phyloP scores from a whole-genome alignment of 805 yeast species.

The Teunomyces panamensis region DNA sequence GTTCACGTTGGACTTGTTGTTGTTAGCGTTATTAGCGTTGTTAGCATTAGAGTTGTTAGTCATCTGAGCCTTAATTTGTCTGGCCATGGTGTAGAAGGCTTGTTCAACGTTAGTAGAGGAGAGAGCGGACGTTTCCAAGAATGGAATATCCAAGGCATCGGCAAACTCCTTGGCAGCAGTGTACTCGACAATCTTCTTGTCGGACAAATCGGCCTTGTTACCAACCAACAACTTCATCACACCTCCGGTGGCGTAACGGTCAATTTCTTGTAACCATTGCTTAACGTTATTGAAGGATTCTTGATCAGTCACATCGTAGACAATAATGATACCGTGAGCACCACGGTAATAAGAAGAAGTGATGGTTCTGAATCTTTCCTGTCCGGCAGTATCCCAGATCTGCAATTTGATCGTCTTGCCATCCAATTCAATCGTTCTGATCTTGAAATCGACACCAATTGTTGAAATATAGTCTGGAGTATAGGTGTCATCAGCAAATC shows the following conservation, averaged over 20 bases:
- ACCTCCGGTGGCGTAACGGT: constrained; percentile 96
- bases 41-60: constrained; percentile 54
- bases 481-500: constrained; percentile 97
- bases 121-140: constrained; percentile 93
- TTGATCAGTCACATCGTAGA: constrained; percentile 96
- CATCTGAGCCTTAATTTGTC: constrained; percentile 96
- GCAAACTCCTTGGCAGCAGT: constrained; percentile 97
- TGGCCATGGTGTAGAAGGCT: constrained; percentile 97
- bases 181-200: constrained; percentile 92
- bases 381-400: constrained; percentile 99
- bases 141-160: constrained; percentile 89
- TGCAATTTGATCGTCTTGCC: constrained; percentile 97
- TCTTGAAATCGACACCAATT: constrained; percentile 94
- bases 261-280: constrained; percentile 98
- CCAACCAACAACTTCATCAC: constrained; percentile 95
- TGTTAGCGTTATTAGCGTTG: constrained; percentile 22
- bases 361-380: constrained; percentile 96
- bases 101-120: constrained; percentile 96
- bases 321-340: constrained; percentile 97
- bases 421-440: constrained; percentile 87
- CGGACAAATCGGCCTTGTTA: constrained; percentile 91
- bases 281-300: constrained; percentile 94
- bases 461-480: constrained; percentile 96
- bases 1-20: constrained; percentile 64
- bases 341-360: constrained; percentile 98